Conservation (phyloP, 169 alveolate genomes). For the Eimeria falciformis region DNA sequence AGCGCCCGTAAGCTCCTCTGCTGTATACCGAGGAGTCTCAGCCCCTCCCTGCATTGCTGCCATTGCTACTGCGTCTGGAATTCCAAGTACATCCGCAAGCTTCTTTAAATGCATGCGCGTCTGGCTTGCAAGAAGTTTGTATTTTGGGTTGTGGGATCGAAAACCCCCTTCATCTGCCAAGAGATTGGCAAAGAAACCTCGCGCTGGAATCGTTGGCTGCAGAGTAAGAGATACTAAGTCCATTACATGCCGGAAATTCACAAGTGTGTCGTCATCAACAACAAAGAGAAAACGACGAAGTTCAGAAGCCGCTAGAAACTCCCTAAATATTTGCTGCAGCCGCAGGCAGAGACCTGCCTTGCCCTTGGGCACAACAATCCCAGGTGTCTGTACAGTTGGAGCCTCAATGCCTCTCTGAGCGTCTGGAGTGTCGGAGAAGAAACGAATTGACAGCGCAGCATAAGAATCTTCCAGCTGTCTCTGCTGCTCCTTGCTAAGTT, state of each 20-base stretch:
- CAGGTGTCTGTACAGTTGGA: background rate
- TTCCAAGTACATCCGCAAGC: background rate
- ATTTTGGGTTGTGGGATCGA: conserved; percentile 4
- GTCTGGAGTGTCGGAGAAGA: conserved; percentile 30
- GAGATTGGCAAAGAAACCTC: conserved; percentile 27
- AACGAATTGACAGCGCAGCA: background rate
- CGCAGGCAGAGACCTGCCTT: conserved; percentile 24
- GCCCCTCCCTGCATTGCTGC: background rate
- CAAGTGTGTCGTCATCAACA: conserved; percentile 66
- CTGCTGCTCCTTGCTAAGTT: background rate
- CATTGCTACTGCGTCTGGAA: background rate
- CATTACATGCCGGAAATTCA: conserved; percentile 58
- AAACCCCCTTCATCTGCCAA: conserved; percentile 32
- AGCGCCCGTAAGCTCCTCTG: background rate
- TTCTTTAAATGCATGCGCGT: background rate
- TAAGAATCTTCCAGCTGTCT: conserved; percentile 1
- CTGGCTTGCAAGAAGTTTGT: conserved; percentile 7
- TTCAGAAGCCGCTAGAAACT: background rate
- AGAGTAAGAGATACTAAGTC: conserved; percentile 57
- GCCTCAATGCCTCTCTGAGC: background rate
- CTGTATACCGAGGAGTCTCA: background rate
- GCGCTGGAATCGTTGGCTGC: conserved; percentile 71
- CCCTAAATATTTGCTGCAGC: conserved; percentile 10
- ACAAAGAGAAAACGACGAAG: conserved; percentile 12
- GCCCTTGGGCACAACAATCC: background rate